These are phyloP conservation scores for Heimioporus retisporus DNA, from an alignment of 1,284 basidiomycete species.

Conservation along the genomic window DNA sequence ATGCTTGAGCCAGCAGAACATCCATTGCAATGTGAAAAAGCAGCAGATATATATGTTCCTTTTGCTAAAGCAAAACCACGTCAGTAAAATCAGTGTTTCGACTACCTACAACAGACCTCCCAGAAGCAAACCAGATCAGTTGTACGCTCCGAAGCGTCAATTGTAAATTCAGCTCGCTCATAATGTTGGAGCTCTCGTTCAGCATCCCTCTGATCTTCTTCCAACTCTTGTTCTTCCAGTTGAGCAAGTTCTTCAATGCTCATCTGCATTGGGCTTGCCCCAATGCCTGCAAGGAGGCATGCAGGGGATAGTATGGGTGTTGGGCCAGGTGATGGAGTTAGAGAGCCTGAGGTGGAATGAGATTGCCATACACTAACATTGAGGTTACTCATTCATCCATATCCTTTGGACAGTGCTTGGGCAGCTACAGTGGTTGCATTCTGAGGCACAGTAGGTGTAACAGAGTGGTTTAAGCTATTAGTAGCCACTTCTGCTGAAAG, in stretches of 20 bases:
- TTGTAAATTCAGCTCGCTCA: not conserved
- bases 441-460: not conserved
- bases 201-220: slow-evolving; percentile 1
- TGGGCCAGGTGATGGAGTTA: not conserved
- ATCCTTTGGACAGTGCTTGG: not conserved
- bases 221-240: not conserved
- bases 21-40: no score
- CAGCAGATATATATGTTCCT: not conserved
- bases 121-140: slow-evolving; percentile 1
- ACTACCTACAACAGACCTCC: not conserved
- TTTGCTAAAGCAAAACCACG: not conserved
- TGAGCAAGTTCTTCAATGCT: not conserved
- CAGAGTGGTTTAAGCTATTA: not conserved
- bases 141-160: not conserved
- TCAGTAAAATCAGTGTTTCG: not conserved
- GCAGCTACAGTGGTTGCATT: not conserved
- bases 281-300: not conserved
- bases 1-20: no score
- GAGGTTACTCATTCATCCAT: not conserved
- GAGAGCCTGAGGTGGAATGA: not conserved
- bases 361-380: not conserved
- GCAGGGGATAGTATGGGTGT: not conserved
- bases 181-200: not conserved
- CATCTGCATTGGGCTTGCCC: not conserved
- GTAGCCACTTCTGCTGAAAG: no score